A percentile compares a stretch with the other conserved stretches of the same genome.
Conservation (phyloP, 768 basidiomycete species). For the Chlorophyllum brunneum region DNA sequence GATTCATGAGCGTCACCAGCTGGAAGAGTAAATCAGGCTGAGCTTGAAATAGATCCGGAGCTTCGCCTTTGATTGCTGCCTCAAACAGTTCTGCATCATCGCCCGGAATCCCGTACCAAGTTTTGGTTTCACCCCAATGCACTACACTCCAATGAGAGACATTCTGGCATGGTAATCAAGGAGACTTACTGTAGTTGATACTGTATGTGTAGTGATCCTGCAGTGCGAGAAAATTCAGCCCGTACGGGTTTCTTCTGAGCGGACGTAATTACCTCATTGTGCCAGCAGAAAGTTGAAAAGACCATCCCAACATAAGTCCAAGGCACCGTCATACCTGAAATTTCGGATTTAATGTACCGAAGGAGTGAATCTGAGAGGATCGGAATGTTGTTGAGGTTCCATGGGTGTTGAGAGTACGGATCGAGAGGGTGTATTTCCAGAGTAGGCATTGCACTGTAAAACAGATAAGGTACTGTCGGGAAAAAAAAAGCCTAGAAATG, state of each 20-base stretch:
- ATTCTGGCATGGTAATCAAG: conserved; percentile 14
- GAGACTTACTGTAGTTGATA: conserved; percentile 80
- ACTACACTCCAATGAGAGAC: conserved; percentile 43
- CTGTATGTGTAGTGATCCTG: conserved; percentile 98
- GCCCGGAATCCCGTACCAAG: conserved; percentile 99
- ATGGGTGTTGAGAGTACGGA: conserved; percentile 83
- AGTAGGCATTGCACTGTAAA: conserved; percentile 85
- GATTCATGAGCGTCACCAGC: conserved; percentile 96
- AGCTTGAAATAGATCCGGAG: conserved; percentile 96
- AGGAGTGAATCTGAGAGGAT: conserved; percentile 90
- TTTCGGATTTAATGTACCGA: conserved; percentile 97
- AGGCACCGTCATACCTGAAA: conserved; percentile 98
- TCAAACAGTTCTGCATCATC: conserved; percentile 95
- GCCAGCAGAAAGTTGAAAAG: conserved; percentile 99
- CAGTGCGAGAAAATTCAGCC: not conserved
- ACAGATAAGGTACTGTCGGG: conserved; percentile 6
- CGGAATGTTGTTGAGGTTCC: conserved; percentile 98
- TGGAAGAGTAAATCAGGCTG: conserved; percentile 97
- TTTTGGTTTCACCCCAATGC: conserved; percentile 99
- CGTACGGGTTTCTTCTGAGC: not conserved
- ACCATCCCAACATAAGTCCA: conserved; percentile 99
- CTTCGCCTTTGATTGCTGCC: conserved; percentile 89
- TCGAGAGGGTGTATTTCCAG: conserved; percentile 90
- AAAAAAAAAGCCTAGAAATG: not conserved
- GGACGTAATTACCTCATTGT: conserved; percentile 76